Percentiles rank a stretch among this genome's conserved stretches.
Conservation (phyloP, 441 rosid species). For the Kokia cookei region DNA sequence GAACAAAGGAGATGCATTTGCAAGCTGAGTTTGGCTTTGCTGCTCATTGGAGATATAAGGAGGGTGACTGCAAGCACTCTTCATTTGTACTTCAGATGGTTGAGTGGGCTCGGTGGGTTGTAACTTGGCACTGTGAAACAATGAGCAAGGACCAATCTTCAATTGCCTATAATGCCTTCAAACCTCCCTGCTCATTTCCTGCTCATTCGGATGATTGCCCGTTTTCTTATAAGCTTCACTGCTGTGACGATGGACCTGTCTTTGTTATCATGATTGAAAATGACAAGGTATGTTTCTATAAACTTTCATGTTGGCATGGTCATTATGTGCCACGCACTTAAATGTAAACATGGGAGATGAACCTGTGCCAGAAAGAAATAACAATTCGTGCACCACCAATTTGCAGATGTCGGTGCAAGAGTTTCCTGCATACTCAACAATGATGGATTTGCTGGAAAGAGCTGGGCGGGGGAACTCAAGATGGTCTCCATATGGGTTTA, state of each 20-base stretch:
- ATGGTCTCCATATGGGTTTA: conserved; percentile 70
- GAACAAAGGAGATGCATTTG: conserved; percentile 91
- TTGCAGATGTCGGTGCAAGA: conserved; percentile 98
- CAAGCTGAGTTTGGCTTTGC: conserved; percentile 96
- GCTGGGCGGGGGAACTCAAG: conserved; percentile 59
- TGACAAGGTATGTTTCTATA: conserved; percentile 54
- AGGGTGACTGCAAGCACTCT: conserved; percentile 71
- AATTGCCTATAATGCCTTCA: conserved; percentile 36
- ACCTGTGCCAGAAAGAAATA: no score
- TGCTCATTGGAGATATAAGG: conserved; percentile 98
- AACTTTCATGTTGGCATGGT: neutral
- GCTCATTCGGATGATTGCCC: conserved; percentile 69
- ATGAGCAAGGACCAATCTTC: conserved; percentile 60
- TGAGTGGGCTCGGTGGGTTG: conserved; percentile 97
- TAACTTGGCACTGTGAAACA: conserved; percentile 88
- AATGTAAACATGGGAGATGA: neutral
- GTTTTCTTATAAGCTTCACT: conserved; percentile 57
- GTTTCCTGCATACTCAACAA: conserved; percentile 57
- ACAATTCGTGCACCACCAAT: no score
- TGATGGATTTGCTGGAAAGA: conserved; percentile 71
- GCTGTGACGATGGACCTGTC: conserved; percentile 64
- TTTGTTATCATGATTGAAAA: conserved; percentile 73
- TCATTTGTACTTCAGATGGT: conserved; percentile 90
- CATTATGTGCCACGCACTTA: neutral
- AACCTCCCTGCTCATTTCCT: conserved; percentile 71